Conservation (phyloP, 148 eudicot species). For the Beta vulgaris region DNA sequence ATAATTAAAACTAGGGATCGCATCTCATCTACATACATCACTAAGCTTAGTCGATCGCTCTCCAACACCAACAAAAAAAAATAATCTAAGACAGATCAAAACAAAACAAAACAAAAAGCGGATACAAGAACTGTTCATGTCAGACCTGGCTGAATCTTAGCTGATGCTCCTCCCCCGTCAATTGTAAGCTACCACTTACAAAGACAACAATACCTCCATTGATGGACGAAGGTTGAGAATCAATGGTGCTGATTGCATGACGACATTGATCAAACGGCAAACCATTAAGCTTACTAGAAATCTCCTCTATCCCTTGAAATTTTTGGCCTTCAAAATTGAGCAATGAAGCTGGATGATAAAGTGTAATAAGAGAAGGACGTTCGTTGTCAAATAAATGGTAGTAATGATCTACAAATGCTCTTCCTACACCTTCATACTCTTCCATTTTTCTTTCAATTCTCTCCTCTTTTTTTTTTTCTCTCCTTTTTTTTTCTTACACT, state of each 20-base stretch:
- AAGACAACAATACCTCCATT: constrained; percentile 66
- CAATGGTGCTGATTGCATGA: constrained; percentile 74
- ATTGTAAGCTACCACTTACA: constrained; percentile 69
- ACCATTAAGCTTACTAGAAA: constrained; percentile 46
- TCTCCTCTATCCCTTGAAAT: constrained; percentile 51
- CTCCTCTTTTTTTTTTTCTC: background rate
- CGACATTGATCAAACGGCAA: constrained; percentile 71
- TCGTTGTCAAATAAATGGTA: constrained; percentile 64
- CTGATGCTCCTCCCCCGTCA: constrained; percentile 69
- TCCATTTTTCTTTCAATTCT: constrained; percentile 42
- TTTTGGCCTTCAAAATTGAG: constrained; percentile 70
- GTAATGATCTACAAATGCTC: constrained; percentile 73
- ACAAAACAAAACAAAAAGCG: background rate
- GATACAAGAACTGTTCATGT: background rate
- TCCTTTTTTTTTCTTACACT: background rate
- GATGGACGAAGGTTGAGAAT: constrained; percentile 59
- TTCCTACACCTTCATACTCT: constrained; percentile 57
- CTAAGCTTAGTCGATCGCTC: no score
- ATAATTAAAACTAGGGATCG: no score
- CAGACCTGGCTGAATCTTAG: constrained; percentile 80
- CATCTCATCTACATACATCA: no score
- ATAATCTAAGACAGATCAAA: background rate
- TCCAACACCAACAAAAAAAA: no score
- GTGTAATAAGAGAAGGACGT: constrained; percentile 43
- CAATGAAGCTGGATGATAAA: constrained; percentile 66